phyloP scores from a whole-genome alignment of 2,329 filamentous ascomycete species.

The Hypomyces perniciosus region DNA sequence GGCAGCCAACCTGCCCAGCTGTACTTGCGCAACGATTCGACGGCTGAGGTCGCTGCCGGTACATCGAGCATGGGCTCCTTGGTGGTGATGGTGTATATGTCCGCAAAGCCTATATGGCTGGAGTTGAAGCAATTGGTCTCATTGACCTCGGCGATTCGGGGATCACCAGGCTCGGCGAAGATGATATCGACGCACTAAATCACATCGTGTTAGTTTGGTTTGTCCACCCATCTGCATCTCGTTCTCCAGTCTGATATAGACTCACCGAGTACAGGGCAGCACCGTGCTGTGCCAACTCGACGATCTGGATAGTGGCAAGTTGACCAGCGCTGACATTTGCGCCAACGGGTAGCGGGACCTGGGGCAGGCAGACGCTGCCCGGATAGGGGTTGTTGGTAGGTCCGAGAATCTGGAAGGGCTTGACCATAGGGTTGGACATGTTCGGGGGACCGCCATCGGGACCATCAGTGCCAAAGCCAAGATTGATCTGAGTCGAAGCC shows the following conservation, averaged over 20 bases:
- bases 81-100: conserved; percentile 65
- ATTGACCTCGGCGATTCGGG: conserved; percentile 64
- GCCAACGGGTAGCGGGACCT: conserved; percentile 75
- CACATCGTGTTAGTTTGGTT: background rate
- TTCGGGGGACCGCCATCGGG: conserved; percentile 65
- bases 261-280: conserved; percentile 75
- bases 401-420: conserved; percentile 75
- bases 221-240: background rate
- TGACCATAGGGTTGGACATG: conserved; percentile 78
- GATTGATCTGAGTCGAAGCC: conserved; percentile 83
- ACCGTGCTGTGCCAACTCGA: conserved; percentile 78
- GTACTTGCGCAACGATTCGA: conserved; percentile 17
- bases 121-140: conserved; percentile 85
- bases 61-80: conserved; percentile 18
- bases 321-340: conserved; percentile 71
- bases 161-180: conserved; percentile 72
- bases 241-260: conserved; percentile 11
- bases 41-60: conserved; percentile 18
- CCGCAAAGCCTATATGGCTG: conserved; percentile 66
- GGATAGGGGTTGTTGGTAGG: conserved; percentile 80
- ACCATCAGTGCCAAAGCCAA: conserved; percentile 70
- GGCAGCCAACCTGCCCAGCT: conserved; percentile 38
- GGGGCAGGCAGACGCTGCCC: conserved; percentile 81
- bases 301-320: conserved; percentile 82
- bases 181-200: conserved; percentile 87